phyloP scores from a whole-genome alignment of 1,139 yeast species.

The Kurtzmaniella quercitrusa region DNA sequence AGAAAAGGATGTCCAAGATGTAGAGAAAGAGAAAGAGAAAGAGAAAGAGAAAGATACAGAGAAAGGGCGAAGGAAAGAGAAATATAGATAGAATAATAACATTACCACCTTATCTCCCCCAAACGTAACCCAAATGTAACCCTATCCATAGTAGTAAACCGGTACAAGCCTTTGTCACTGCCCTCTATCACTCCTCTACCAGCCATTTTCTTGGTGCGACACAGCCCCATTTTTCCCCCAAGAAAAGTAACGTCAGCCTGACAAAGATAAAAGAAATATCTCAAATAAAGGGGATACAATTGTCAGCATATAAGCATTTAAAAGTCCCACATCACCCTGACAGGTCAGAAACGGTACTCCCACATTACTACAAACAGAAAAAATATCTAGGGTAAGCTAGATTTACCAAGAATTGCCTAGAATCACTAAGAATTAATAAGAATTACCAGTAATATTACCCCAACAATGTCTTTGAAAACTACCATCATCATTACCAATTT shows the following conservation, averaged over 20 bases:
- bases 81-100: too few species aligned
- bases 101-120: too few species aligned
- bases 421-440: too few species aligned
- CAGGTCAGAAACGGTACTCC: too few species aligned
- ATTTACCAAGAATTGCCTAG: too few species aligned
- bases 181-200: neutral
- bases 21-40: too few species aligned
- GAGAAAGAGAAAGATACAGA: too few species aligned
- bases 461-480: conserved; percentile 17
- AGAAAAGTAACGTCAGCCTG: neutral
- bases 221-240: neutral
- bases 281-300: neutral
- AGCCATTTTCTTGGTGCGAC: neutral
- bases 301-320: neutral
- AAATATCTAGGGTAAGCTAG: too few species aligned
- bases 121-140: neutral
- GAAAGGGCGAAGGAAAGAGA: too few species aligned
- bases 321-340: neutral
- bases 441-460: conserved; percentile 1
- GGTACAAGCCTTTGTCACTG: neutral
- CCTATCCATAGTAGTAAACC: neutral
- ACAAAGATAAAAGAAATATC: neutral
- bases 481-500: conserved; percentile 37
- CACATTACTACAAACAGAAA: too few species aligned
- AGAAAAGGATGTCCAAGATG: too few species aligned